Evolutionary conservation across 108 stramenopile genomes (phyloP).

Genomic region (Thalassiosira profunda): DNA sequence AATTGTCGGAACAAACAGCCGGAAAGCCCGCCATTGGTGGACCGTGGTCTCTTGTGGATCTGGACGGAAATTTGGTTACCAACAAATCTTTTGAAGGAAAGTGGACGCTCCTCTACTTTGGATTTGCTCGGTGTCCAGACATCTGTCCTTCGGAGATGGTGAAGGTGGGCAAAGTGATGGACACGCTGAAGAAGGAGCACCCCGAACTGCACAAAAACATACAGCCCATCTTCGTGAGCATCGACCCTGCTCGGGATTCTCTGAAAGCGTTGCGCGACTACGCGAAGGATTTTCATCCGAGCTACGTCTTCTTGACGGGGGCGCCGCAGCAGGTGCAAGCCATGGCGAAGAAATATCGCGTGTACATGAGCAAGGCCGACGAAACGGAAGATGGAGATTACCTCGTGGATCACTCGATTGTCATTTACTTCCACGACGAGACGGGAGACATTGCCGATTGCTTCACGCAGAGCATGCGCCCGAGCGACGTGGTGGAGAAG

Average conservation of each 20-base stretch:
- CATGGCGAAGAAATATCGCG: constrained; percentile 98
- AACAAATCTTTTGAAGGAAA: constrained; percentile 86
- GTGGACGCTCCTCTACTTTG: constrained; percentile 98
- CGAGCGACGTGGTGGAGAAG: constrained; percentile 91
- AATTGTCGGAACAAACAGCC: no score
- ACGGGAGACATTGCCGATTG: constrained; percentile 98
- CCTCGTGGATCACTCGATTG: constrained; percentile 99
- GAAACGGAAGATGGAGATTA: constrained; percentile 99
- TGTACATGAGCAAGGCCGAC: constrained; percentile 95
- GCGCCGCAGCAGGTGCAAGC: constrained; percentile 95
- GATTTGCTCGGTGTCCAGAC: constrained; percentile 99
- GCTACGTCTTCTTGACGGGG: constrained; percentile 91
- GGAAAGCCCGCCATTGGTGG: constrained; percentile 93
- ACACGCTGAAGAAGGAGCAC: constrained; percentile 81
- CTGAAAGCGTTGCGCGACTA: constrained; percentile 93
- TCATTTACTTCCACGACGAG: constrained; percentile 97
- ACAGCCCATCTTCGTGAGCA: constrained; percentile 96
- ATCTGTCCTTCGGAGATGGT: constrained; percentile 99
- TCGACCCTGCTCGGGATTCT: constrained; percentile 98
- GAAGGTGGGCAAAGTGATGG: constrained; percentile 96
- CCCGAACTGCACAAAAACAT: constrained; percentile 70
- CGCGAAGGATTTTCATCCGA: constrained; percentile 96
- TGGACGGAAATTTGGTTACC: constrained; percentile 89
- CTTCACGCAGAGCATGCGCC: constrained; percentile 97
- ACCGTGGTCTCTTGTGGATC: constrained; percentile 88